Percentiles rank a stretch among this genome's conserved stretches.
Conservation (phyloP, 768 basidiomycete genomes). For the Boletellus ananas region DNA sequence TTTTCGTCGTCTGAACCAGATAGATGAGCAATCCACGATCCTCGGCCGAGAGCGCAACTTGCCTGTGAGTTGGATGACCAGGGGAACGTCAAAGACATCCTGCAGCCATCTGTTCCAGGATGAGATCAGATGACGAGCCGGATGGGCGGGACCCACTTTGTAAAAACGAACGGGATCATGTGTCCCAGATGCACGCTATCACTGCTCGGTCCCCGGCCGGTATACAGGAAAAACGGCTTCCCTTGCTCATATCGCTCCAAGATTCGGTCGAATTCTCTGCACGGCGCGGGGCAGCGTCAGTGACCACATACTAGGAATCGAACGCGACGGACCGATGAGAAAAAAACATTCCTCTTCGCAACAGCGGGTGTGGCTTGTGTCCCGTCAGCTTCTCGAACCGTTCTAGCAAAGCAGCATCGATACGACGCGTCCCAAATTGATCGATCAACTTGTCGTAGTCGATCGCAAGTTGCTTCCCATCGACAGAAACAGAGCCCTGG, state of each 20-base stretch:
- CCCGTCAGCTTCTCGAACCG: conserved; percentile 93
- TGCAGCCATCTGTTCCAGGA: conserved; percentile 77
- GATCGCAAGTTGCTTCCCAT: conserved; percentile 90
- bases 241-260: conserved; percentile 94
- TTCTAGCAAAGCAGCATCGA: conserved; percentile 73
- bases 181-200: conserved; percentile 98
- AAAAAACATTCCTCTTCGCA: conserved; percentile 94
- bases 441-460: conserved; percentile 94
- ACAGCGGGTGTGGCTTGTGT: conserved; percentile 77
- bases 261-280: conserved; percentile 88
- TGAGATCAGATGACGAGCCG: neutral
- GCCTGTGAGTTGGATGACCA: conserved; percentile 96
- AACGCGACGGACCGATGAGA: conserved; percentile 76
- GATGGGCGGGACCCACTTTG: conserved; percentile 60
- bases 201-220: conserved; percentile 93
- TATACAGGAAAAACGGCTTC: conserved; percentile 98
- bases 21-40: neutral
- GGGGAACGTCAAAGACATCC: conserved; percentile 89
- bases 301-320: neutral
- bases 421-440: conserved; percentile 87
- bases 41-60: conserved; percentile 9
- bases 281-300: neutral
- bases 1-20: conserved; percentile 86
- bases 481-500: conserved; percentile 79
- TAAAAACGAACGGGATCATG: conserved; percentile 95